Evolutionary conservation across 805 yeast species (phyloP).

Genomic region (Candida rishiriensis): DNA sequence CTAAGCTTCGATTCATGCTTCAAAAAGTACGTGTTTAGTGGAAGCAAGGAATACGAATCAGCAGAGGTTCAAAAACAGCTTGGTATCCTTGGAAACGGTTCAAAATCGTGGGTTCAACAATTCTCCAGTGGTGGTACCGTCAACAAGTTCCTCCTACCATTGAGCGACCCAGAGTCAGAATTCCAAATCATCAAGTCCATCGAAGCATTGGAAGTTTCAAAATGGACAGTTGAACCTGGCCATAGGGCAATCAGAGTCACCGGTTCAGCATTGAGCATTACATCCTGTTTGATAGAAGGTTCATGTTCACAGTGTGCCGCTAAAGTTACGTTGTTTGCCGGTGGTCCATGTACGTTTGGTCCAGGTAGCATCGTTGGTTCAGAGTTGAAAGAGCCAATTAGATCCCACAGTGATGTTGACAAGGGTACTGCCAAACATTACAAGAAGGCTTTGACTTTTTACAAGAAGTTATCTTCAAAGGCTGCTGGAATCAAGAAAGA

Average conservation of each 20-base stretch:
- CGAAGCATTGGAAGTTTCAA: slow-evolving; percentile 57
- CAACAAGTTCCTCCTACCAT: slow-evolving; percentile 32
- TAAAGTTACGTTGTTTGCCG: slow-evolving; percentile 83
- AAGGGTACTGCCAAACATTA: slow-evolving; percentile 84
- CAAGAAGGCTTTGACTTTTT: slow-evolving; percentile 79
- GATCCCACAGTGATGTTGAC: slow-evolving; percentile 97
- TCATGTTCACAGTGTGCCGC: slow-evolving; percentile 84
- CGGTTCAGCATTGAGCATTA: slow-evolving; percentile 87
- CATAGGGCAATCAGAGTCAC: slow-evolving; percentile 87
- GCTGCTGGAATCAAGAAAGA: slow-evolving; percentile 48
- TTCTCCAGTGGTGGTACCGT: slow-evolving; percentile 39
- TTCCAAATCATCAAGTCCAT: slow-evolving; percentile 74
- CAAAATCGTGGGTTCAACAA: slow-evolving; percentile 36
- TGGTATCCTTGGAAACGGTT: slow-evolving; percentile 33
- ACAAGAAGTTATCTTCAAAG: slow-evolving; percentile 67
- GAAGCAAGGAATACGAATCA: slow-evolving; percentile 71
- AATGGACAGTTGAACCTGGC: slow-evolving; percentile 82
- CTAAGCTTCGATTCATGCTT: slow-evolving; percentile 57
- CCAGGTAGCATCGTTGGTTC: slow-evolving; percentile 94
- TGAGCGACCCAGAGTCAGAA: slow-evolving; percentile 51
- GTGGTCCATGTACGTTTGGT: slow-evolving; percentile 91
- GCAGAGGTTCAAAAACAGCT: slow-evolving; percentile 33
- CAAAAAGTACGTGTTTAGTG: slow-evolving; percentile 81
- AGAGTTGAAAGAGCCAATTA: slow-evolving; percentile 89
- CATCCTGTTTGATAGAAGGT: slow-evolving; percentile 75